These are phyloP conservation scores for Nemania sp. DNA, from an alignment of 2,329 filamentous ascomycete species.

Conservation along the genomic window DNA sequence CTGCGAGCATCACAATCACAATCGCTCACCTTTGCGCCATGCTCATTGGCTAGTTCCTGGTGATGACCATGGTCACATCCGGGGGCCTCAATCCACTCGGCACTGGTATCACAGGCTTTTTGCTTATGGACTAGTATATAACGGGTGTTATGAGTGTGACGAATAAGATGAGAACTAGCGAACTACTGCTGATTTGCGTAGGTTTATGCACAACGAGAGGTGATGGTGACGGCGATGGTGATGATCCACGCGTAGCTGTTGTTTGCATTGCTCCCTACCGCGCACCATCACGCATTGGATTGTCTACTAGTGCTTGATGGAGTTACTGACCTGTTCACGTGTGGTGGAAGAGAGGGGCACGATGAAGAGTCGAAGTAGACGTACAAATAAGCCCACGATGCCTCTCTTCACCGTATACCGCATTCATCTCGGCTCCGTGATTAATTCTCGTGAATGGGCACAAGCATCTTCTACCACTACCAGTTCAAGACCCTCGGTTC, in stretches of 20 bases:
- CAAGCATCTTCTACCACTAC: background rate
- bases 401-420: background rate
- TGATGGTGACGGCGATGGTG: constrained; percentile 5
- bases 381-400: constrained; percentile 26
- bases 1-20: constrained; percentile 32
- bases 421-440: background rate
- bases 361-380: constrained; percentile 11
- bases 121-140: constrained; percentile 20
- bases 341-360: background rate
- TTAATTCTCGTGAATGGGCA: background rate
- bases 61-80: constrained; percentile 24
- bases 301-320: constrained; percentile 3
- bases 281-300: background rate
- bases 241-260: constrained; percentile 5
- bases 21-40: constrained; percentile 2
- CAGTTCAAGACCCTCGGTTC: background rate
- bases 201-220: background rate
- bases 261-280: constrained; percentile 5
- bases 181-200: constrained; percentile 4
- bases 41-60: constrained; percentile 27
- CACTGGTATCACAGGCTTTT: constrained; percentile 24
- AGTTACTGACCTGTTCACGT: background rate
- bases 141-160: constrained; percentile 28
- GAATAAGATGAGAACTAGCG: constrained; percentile 15
- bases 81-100: constrained; percentile 26